Evolutionary conservation across 192 early-diverging fungal species (phyloP).

Genomic region (Anaeromyces robustus): DNA sequence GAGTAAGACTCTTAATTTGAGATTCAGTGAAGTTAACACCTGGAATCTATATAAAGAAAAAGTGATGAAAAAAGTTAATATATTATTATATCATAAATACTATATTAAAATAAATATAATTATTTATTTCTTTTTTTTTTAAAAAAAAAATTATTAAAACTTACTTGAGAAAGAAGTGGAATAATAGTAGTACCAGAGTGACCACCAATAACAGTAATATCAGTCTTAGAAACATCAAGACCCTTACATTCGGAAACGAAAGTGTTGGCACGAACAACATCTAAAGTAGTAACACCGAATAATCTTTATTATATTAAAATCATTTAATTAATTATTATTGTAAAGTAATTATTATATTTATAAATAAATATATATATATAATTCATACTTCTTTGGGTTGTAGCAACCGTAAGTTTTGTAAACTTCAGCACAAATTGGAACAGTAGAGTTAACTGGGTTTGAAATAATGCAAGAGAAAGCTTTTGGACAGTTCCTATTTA

Average conservation of each 20-base stretch:
- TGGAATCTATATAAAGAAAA: not conserved
- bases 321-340: not conserved
- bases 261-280: conserved; percentile 42
- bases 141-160: conserved; percentile 4
- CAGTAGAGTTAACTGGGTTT: conserved; percentile 53
- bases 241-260: conserved; percentile 32
- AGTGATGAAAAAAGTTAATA: not conserved
- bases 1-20: conserved; percentile 31
- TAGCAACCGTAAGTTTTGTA: conserved; percentile 37
- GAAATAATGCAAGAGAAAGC: conserved; percentile 47
- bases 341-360: not conserved
- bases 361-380: not conserved
- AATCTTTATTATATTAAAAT: too few species aligned
- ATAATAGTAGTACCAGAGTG: conserved; percentile 53
- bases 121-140: not conserved
- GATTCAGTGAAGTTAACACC: conserved; percentile 25
- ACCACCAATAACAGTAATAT: conserved; percentile 41
- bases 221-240: conserved; percentile 17
- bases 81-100: not conserved
- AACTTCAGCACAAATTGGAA: conserved; percentile 47
- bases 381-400: conserved; percentile 31
- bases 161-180: conserved; percentile 34
- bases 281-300: conserved; percentile 48
- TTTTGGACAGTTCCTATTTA: conserved; percentile 34
- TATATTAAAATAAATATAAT: too few species aligned